phyloP scores from a whole-genome alignment of 805 yeast species.

The Candida nonsorbophila region DNA sequence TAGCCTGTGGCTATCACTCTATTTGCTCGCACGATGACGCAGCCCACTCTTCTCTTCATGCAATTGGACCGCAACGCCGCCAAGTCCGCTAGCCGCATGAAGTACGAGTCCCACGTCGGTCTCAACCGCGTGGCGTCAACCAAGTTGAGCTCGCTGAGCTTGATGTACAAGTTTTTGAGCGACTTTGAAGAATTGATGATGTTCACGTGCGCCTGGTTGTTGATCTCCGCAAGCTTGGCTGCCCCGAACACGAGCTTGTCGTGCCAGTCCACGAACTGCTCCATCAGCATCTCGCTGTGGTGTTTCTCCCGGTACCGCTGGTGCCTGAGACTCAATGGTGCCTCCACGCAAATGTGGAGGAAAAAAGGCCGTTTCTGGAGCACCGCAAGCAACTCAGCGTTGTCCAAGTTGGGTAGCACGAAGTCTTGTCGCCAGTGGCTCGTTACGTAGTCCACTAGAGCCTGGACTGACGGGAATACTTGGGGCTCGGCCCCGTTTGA shows the following conservation, averaged over 20 bases:
- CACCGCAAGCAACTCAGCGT: constrained; percentile 36
- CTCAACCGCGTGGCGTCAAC: constrained; percentile 50
- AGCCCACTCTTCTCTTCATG: constrained; percentile 96
- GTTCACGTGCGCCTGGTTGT: constrained; percentile 49
- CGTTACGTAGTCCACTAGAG: constrained; percentile 58
- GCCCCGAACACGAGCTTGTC: constrained; percentile 32
- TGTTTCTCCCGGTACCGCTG: constrained; percentile 18
- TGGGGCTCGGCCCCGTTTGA: constrained; percentile 2
- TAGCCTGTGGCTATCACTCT: constrained; percentile 95
- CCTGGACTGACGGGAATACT: constrained; percentile 34
- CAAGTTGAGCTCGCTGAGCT: constrained; percentile 35
- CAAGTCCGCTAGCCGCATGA: constrained; percentile 87
- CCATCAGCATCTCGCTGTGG: constrained; percentile 11
- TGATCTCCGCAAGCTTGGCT: constrained; percentile 52
- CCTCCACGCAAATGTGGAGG: constrained; percentile 72
- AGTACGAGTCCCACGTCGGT: constrained; percentile 95
- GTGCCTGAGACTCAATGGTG: constrained; percentile 53
- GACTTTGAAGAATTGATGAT: constrained; percentile 35
- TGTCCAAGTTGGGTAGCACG: constrained; percentile 51
- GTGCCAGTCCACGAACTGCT: constrained; percentile 33
- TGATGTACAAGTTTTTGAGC: constrained; percentile 27
- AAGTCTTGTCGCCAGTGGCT: constrained; percentile 57
- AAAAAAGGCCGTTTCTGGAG: constrained; percentile 75
- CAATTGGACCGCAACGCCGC: constrained; percentile 93
- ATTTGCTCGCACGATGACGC: constrained; percentile 82